Evolutionary conservation across 1,139 yeast genomes (phyloP), one percentile per base, ranked within the genome.

Genomic region (Kodamaea sp.): DNA sequence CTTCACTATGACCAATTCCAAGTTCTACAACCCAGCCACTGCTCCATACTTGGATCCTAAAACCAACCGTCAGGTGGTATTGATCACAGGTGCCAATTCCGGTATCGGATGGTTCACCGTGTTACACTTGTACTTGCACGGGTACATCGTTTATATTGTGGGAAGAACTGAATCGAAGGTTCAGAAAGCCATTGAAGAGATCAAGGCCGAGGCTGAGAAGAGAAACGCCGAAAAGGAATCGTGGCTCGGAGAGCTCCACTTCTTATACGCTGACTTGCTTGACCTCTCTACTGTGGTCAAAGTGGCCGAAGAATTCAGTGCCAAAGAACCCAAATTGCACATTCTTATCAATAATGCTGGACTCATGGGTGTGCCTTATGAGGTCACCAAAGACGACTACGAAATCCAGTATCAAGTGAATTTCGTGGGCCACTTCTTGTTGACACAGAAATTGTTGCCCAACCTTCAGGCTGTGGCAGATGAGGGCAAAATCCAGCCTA

Each of bases 91-190:
- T 1, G 95, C 89, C 5, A 84, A 82, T 50, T 72, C 83, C 28
- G 95, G 95, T 0, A 72, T 85, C 15, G 96, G 96, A 4, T 85
- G 80, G 70, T 83, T 66, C 54, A 83, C 94, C 0, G 85, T 76
- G 3, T 61, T 86, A 14, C 94, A 86, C 50, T 67, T 88, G 9
- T 85, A 81, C 50, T 63, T 85, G 34, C 96, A 86, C 50, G 96
- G 96, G 0, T 83, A 76, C 53, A 63, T 71, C 4, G 82, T 87
- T 2, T 87, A 87, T 51, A 63, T 86, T 35, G 86, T 83, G 1
- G 92, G 95, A 1, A 62, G 95, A 43, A 80, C 73, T 44, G 67
- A 66, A 28, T 57, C 63, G n/a, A 72, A 79, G 43, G 81, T 83
- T 0, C 53, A 56, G 10, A 66, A 66, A 26, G 86, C 89, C 2